phyloP scores from a whole-genome alignment of 139 green algal genomes.

The Parachlorella kessleri region DNA sequence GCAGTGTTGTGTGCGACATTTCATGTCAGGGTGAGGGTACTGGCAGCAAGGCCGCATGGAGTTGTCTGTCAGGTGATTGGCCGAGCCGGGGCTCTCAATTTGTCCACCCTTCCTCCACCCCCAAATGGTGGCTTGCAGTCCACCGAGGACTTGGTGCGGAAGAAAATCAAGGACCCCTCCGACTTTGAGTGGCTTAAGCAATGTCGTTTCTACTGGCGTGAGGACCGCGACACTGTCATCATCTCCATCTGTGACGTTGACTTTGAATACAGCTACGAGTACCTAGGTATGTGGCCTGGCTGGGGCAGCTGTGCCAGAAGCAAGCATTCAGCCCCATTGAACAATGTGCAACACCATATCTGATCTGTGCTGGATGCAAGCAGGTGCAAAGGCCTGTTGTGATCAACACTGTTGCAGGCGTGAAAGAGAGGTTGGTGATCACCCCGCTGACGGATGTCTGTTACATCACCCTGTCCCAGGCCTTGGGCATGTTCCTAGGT shows the following conservation, averaged over 20 bases:
- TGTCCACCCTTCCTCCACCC: neutral
- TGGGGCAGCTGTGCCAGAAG: too few species aligned
- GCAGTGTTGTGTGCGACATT: neutral
- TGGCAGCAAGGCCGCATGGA: neutral
- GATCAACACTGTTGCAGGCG: constrained; percentile 43
- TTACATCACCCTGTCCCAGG: constrained; percentile 96
- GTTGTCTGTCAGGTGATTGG: neutral
- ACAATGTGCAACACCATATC: neutral
- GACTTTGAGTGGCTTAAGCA: constrained; percentile 99
- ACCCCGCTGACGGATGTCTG: constrained; percentile 96
- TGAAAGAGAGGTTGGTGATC: constrained; percentile 97
- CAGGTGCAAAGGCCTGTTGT: neutral
- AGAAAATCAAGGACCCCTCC: constrained; percentile 93
- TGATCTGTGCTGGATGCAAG: neutral
- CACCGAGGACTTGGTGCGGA: constrained; percentile 87
- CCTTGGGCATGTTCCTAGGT: constrained; percentile 95
- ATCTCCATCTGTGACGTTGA: constrained; percentile 97
- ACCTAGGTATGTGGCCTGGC: too few species aligned
- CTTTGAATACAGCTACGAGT: constrained; percentile 98
- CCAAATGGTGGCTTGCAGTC: neutral
- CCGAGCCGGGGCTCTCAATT: neutral
- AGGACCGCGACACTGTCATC: constrained; percentile 91
- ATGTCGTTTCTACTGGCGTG: constrained; percentile 93
- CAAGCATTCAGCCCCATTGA: too few species aligned
- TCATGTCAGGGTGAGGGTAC: neutral